phyloP scores from a whole-genome alignment of 2,329 filamentous ascomycete genomes.

The Reticulascus tulasneorum region DNA sequence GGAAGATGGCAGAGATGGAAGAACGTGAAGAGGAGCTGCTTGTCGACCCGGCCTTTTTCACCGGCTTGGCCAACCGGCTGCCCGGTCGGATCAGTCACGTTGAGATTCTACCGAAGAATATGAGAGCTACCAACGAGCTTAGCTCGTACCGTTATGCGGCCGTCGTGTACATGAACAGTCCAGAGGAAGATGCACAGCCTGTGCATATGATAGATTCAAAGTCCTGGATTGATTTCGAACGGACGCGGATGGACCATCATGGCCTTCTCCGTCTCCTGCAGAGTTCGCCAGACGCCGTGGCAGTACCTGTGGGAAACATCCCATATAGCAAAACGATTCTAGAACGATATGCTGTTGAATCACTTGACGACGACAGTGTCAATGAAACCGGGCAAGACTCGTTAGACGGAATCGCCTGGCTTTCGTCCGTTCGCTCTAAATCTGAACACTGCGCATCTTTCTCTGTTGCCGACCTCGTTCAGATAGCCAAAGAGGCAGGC shows the following conservation, averaged over 20 bases:
- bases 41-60: conserved; percentile 20
- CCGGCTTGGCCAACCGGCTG: conserved; percentile 4
- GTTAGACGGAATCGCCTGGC: no score
- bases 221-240: no score
- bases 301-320: conserved; percentile 18
- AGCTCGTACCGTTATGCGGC: conserved; percentile 22
- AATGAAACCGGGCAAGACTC: no score
- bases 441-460: conserved; percentile 7
- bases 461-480: conserved; percentile 13
- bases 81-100: conserved; percentile 18
- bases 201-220: conserved; percentile 12
- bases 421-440: no score
- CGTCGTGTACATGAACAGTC: conserved; percentile 16
- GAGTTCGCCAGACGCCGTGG: background rate
- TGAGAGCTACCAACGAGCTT: conserved; percentile 23
- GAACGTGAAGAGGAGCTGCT: conserved; percentile 16
- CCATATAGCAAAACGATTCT: conserved; percentile 24
- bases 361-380: no score
- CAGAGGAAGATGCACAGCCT: background rate
- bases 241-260: no score
- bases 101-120: conserved; percentile 23
- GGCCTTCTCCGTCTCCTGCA: conserved; percentile 11
- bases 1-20: conserved; percentile 8
- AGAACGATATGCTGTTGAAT: no score
- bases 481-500: conserved; percentile 26